Evolutionary conservation across 768 basidiomycete species (phyloP).

Genomic region (Suillus alpinus): DNA sequence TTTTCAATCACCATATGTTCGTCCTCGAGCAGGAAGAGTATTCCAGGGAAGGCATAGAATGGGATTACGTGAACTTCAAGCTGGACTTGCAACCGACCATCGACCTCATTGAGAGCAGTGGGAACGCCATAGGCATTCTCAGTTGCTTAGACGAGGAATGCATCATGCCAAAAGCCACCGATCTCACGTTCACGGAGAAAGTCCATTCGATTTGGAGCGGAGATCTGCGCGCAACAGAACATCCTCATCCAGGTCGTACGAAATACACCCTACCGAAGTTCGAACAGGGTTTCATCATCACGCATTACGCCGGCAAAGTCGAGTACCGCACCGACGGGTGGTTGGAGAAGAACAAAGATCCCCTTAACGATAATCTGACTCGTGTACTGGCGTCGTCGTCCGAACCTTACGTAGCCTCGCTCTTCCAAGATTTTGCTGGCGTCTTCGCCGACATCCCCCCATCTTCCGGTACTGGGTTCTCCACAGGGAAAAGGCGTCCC

Average conservation of each 20-base stretch:
- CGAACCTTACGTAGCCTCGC: conserved; percentile 74
- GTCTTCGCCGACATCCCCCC: conserved; percentile 25
- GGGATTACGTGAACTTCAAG: conserved; percentile 98
- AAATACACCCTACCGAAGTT: conserved; percentile 90
- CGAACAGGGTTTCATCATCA: conserved; percentile 90
- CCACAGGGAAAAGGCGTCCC: conserved; percentile 59
- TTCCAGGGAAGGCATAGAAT: conserved; percentile 91
- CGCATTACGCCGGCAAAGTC: conserved; percentile 96
- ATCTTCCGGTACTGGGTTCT: conserved; percentile 35
- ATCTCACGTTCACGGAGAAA: conserved; percentile 92
- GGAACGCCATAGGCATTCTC: conserved; percentile 78
- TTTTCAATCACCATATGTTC: conserved; percentile 99
- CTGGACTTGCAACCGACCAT: conserved; percentile 97
- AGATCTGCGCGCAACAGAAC: conserved; percentile 39
- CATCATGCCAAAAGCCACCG: conserved; percentile 99
- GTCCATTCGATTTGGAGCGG: conserved; percentile 72
- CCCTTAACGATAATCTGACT: conserved; percentile 92
- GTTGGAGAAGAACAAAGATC: conserved; percentile 99
- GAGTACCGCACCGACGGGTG: conserved; percentile 95
- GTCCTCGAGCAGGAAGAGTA: conserved; percentile 99
- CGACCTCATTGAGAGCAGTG: conserved; percentile 88
- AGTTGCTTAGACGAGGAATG: conserved; percentile 96
- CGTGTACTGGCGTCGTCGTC: conserved; percentile 81
- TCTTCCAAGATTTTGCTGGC: conserved; percentile 83
- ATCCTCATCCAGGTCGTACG: conserved; percentile 66